Evolutionary conservation across 1,139 yeast species (phyloP), one percentile per base, ranked within the genome.

Genomic region (Geotrichum phurueaensis): DNA sequence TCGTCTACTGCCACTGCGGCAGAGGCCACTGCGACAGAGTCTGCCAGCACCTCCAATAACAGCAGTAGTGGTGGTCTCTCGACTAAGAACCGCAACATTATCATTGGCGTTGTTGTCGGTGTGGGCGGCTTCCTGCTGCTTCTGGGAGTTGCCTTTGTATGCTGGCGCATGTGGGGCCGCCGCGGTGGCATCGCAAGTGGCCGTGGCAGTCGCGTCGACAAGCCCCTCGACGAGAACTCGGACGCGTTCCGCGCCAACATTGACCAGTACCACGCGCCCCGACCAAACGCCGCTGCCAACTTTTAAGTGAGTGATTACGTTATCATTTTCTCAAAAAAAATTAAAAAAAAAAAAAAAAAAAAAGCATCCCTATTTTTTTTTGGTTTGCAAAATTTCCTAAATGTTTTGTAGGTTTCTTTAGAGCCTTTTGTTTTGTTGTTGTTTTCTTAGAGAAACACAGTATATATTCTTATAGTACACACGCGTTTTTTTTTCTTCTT

Each of bases 161-260:
- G 62, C 45, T 69, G 65, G 66, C 58, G 72, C 56, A 56, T 69
- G 50, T 66, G 71, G 66, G 65, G 68, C 57, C 64, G 64, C 56
- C 60, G 47, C 6, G 29, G 33, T 12, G 13, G 48, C n/a, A 6
- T n/a, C 13, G 3, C 39, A 13, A 22, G 31, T 15, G 53, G 59
- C 13, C 45, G 56, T 13, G n/a, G 27, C 22, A 55, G 47, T 13
- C 54, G 49, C 3, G 53, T 49, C 36, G 54, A 43, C 2, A 45
- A 53, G 18, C 53, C 70, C 23, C 66, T 65, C n/a, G 61, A 59
- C 33, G 61, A 58, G 15, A 51, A 56, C 39, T 51, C 49, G 23
- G 74, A 74, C 57, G 75, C 74, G 56, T 74, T 74, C 70, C 63
- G 75, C 55, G 75, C 75, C 31, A 74, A 72, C 61, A 70, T 73